phyloP scores from a whole-genome alignment of 805 yeast genomes.

The Yamadazyma tumulicola region DNA sequence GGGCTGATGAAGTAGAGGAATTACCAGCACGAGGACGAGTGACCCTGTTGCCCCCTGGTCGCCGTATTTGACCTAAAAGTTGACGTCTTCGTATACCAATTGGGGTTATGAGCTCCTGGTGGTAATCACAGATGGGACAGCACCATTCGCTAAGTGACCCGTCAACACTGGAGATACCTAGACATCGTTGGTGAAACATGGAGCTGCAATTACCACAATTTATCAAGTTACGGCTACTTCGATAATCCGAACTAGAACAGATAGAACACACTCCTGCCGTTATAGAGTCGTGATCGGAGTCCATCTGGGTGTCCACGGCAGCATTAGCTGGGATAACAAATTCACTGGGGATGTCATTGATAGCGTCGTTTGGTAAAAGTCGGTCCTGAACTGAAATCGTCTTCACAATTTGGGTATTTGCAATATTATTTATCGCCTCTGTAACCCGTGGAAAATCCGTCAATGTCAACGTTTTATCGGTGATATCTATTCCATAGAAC shows the following conservation, averaged over 20 bases:
- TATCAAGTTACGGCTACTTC: slow-evolving; percentile 18
- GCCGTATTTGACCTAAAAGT: neutral
- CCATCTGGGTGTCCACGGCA: neutral
- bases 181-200: slow-evolving; percentile 38
- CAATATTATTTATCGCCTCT: neutral
- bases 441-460: no score
- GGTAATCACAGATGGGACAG: slow-evolving; percentile 51
- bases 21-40: neutral
- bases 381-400: slow-evolving; percentile 26
- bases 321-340: slow-evolving; percentile 22
- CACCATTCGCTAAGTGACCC: slow-evolving; percentile 28
- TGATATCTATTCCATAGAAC: slow-evolving; percentile 32
- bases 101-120: slow-evolving; percentile 24
- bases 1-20: neutral
- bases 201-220: slow-evolving; percentile 35
- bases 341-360: slow-evolving; percentile 35
- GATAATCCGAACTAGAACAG: slow-evolving; percentile 34
- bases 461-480: slow-evolving; percentile 11
- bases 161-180: slow-evolving; percentile 22
- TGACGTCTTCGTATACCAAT: neutral
- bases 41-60: neutral
- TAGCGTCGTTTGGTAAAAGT: slow-evolving; percentile 32
- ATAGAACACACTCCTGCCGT: slow-evolving; percentile 13
- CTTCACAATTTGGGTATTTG: slow-evolving; percentile 4
- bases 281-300: neutral